These are phyloP conservation scores for Nemania diffusa DNA, from an alignment of 2,329 filamentous ascomycete species.

Conservation along the genomic window DNA sequence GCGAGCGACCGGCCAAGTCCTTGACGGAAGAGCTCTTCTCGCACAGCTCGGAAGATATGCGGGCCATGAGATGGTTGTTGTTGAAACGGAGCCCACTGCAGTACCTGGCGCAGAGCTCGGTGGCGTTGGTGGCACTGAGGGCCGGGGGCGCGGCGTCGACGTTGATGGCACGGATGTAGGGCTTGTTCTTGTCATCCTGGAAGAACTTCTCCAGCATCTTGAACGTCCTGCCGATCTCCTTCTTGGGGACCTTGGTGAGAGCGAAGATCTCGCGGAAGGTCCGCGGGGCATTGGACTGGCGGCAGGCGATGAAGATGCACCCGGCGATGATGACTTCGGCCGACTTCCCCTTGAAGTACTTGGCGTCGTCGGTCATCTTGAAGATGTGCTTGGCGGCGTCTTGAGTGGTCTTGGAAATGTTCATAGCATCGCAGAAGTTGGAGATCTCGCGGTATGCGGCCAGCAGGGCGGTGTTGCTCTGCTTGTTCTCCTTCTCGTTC, in stretches of 20 bases:
- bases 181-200: constrained; percentile 67
- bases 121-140: constrained; percentile 80
- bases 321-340: constrained; percentile 94
- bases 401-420: constrained; percentile 81
- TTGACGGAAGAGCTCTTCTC: constrained; percentile 80
- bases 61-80: constrained; percentile 77
- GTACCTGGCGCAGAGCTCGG: constrained; percentile 88
- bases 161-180: constrained; percentile 74
- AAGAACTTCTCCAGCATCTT: constrained; percentile 92
- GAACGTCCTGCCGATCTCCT: constrained; percentile 96
- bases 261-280: constrained; percentile 96
- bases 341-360: constrained; percentile 94
- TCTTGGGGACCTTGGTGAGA: constrained; percentile 93
- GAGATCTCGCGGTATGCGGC: constrained; percentile 91
- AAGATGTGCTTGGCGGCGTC: constrained; percentile 95
- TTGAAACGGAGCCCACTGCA: constrained; percentile 83
- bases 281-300: constrained; percentile 84
- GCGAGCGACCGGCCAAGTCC: constrained; percentile 89
- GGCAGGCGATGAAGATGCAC: constrained; percentile 97
- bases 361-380: constrained; percentile 92
- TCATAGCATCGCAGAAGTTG: constrained; percentile 84
- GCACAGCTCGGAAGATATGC: constrained; percentile 82
- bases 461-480: constrained; percentile 71
- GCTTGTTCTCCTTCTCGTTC: constrained; percentile 76
- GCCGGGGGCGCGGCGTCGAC: constrained; percentile 49